These are phyloP conservation scores for Curvularia hawaiiensis DNA, from an alignment of 2,329 filamentous ascomycete genomes.

Conservation along the genomic window DNA sequence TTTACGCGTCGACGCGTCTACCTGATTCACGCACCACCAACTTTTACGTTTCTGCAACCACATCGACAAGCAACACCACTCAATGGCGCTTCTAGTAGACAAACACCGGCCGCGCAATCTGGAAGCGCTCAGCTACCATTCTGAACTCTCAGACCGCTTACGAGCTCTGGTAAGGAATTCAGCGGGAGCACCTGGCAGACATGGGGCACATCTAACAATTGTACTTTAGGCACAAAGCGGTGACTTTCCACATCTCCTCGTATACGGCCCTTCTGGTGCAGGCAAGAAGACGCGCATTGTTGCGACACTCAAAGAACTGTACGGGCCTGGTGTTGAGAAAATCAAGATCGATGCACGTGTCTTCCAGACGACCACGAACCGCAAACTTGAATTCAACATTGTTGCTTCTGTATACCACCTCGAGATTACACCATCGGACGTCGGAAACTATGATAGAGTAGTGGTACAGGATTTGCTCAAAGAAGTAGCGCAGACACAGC, in stretches of 20 bases:
- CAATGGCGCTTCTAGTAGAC: slow-evolving; percentile 69
- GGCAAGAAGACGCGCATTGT: slow-evolving; percentile 98
- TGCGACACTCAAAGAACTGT: slow-evolving; percentile 92
- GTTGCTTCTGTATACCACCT: slow-evolving; percentile 97
- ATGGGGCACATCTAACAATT: slow-evolving; percentile 14
- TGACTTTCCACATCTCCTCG: slow-evolving; percentile 95
- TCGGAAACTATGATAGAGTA: slow-evolving; percentile 94
- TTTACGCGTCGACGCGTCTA: slow-evolving; percentile 43
- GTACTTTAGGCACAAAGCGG: slow-evolving; percentile 81
- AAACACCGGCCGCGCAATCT: slow-evolving; percentile 73
- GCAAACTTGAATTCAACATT: slow-evolving; percentile 99
- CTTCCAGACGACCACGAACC: slow-evolving; percentile 93
- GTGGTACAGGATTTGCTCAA: slow-evolving; percentile 95
- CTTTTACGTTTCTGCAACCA: slow-evolving; percentile 11
- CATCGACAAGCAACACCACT: slow-evolving; percentile 18
- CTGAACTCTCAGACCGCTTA: slow-evolving; percentile 84
- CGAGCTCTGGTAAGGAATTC: slow-evolving; percentile 72
- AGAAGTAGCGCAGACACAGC: slow-evolving; percentile 97
- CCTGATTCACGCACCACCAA: slow-evolving; percentile 13
- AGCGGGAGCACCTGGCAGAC: slow-evolving; percentile 5
- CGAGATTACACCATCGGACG: slow-evolving; percentile 96
- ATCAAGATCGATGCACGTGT: slow-evolving; percentile 99
- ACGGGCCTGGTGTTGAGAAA: slow-evolving; percentile 96
- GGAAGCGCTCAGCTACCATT: slow-evolving; percentile 82
- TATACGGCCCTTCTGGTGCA: slow-evolving; percentile 94